Evolutionary conservation across 257 asterid genomes (phyloP), one percentile per base, ranked within the genome.

Genomic region (Echites panduratus): DNA sequence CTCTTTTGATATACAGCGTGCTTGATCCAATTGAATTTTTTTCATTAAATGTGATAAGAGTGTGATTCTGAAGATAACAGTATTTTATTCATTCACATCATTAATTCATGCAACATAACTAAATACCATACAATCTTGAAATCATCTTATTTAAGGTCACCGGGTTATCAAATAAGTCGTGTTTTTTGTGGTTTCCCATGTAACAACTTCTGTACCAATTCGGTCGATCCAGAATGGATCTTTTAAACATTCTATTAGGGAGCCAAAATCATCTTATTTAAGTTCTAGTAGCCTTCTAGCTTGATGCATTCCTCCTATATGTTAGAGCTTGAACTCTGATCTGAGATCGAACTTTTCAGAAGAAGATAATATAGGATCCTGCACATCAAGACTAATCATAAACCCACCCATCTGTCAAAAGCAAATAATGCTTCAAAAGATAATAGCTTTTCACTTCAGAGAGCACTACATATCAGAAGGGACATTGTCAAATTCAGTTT

Each of bases 361-460:
- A 11, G 94, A 73, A 65, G 94, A 86, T 75, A 89, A 61, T 71
- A 66, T 67, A 7, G 94, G 94, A 63, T 86, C 94, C 96, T 89
- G 84, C 70, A 70, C 4, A 16, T 53, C 48, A 53, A 49, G 49
- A 53, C 43, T 61, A 1, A 68, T 35, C 73, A 49, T 29, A 49
- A 38, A 9, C 56, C 43, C 38, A 24, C n/a, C n/a, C n/a, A n/a
- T 4, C 7, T 22, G 35, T 14, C 22, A 48, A n/a, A 20, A 38
- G 57, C 57, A 49, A 4, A 40, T 29, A 32, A 52, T 44, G 41
- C 24, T 61, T 2, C 29, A 52, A 29, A 53, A 20, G 41, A 6
- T 63, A 10, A 7, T 20, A 19, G 32, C 11, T 49, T 53, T 43
- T 47, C 66, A 35, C 5, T 9, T 17, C 14, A 27, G 47, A 2